Evolutionary conservation across 2,329 filamentous ascomycete species (phyloP).

Genomic region (Epichloe uncinata): DNA sequence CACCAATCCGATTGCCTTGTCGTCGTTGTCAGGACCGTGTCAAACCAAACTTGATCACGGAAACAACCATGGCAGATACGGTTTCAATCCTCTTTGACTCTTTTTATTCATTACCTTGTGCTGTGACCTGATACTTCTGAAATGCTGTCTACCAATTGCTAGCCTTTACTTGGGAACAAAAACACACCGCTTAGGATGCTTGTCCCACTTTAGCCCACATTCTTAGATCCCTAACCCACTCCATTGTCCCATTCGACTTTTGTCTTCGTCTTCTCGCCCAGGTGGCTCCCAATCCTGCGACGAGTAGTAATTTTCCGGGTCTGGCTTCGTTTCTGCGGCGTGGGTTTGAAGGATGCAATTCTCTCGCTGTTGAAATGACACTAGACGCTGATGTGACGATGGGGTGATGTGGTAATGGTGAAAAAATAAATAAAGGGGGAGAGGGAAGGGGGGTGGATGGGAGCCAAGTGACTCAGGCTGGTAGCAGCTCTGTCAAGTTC

Average conservation of each 20-base stretch:
- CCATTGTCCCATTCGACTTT: not conserved
- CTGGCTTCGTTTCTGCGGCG: slow-evolving; percentile 1
- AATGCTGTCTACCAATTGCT: slow-evolving; percentile 6
- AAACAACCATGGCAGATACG: not conserved
- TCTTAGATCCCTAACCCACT: slow-evolving; percentile 4
- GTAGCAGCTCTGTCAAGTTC: slow-evolving; percentile 2
- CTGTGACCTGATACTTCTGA: slow-evolving; percentile 9
- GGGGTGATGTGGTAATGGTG: not conserved
- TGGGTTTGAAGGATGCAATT: not conserved
- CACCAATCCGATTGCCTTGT: too few species aligned
- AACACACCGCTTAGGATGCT: slow-evolving; percentile 2
- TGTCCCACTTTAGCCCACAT: slow-evolving; percentile 2
- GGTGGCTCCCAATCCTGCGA: not conserved
- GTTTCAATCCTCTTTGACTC: not conserved
- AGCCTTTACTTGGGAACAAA: slow-evolving; percentile 3
- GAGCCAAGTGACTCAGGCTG: slow-evolving; percentile 5
- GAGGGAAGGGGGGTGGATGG: not conserved
- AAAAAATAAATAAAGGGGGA: not conserved
- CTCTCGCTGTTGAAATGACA: slow-evolving; percentile 7
- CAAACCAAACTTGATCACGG: not conserved
- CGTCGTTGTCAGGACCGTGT: not conserved
- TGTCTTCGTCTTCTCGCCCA: slow-evolving; percentile 1
- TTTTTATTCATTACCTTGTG: slow-evolving; percentile 7
- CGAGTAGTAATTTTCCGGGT: not conserved
- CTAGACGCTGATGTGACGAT: slow-evolving; percentile 11